phyloP scores from a whole-genome alignment of 2,329 filamentous ascomycete species.

The Trichoderma simmonsii region DNA sequence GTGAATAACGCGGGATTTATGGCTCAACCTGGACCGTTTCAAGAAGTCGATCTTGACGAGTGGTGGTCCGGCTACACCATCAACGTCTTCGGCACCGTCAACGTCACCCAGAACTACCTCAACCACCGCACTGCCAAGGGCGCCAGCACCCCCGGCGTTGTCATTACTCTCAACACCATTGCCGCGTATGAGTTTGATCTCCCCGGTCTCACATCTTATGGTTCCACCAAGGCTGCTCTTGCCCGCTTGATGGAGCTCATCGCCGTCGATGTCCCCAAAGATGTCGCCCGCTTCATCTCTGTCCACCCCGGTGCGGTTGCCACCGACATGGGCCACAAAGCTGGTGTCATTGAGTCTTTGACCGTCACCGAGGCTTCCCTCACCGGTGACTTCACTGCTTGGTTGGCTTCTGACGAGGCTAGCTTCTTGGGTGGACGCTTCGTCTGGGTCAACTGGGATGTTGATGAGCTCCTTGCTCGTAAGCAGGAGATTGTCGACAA shows the following conservation, averaged over 20 bases:
- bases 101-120: neutral
- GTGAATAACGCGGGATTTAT: neutral
- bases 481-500: neutral
- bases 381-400: neutral
- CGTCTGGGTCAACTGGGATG: conserved; percentile 7
- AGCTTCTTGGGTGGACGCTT: conserved; percentile 3
- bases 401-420: neutral
- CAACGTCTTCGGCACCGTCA: neutral
- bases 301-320: neutral
- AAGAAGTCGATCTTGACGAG: neutral
- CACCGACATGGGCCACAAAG: neutral
- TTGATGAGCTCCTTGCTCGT: neutral
- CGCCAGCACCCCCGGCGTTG: neutral
- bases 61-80: conserved; percentile 2
- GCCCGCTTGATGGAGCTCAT: neutral
- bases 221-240: neutral
- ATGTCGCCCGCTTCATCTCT: neutral
- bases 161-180: neutral
- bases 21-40: neutral
- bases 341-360: neutral
- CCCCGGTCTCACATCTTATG: neutral
- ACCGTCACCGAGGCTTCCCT: neutral
- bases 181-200: neutral
- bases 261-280: neutral
- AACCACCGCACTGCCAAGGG: neutral